A percentile compares a stretch with the other conserved stretches of the same genome.
Conservation (phyloP, 345 rosid species). For the Citrus trifoliata region DNA sequence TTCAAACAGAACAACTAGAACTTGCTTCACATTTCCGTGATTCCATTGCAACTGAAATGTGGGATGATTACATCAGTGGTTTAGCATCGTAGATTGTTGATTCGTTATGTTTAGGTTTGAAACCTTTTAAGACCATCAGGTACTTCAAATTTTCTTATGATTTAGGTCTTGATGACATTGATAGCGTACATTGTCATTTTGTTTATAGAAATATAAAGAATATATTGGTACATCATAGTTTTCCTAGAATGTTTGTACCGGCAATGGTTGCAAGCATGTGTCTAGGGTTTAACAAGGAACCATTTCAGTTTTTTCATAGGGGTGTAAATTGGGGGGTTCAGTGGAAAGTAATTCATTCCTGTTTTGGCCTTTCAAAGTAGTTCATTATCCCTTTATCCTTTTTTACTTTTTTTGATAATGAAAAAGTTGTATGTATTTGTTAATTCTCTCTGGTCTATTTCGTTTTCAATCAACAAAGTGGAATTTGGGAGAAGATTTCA, state of each 20-base stretch:
- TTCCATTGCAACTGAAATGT: conserved; percentile 58
- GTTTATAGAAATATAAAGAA: conserved; percentile 21
- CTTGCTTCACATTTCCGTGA: conserved; percentile 57
- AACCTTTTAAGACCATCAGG: conserved; percentile 18
- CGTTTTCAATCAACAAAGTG: no score
- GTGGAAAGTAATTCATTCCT: no score
- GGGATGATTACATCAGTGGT: conserved; percentile 59
- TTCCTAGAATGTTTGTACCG: not conserved
- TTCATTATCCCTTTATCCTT: no score
- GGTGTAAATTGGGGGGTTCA: no score
- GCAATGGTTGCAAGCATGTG: not conserved
- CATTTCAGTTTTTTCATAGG: not conserved
- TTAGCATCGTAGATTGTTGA: conserved; percentile 40
- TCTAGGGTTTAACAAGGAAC: not conserved
- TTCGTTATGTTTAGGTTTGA: conserved; percentile 15
- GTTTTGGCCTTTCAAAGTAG: no score
- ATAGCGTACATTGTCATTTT: conserved; percentile 27
- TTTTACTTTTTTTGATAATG: no score
- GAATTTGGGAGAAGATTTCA: no score
- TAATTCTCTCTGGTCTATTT: no score
- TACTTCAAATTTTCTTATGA: not conserved
- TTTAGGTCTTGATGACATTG: conserved; percentile 17
- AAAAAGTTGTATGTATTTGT: no score
- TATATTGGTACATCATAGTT: conserved; percentile 5
- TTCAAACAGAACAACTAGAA: conserved; percentile 41